A percentile compares a stretch with the other conserved stretches of the same genome.
Evolutionary conservation across 2,329 filamentous ascomycete species (phyloP).

Genomic region (Aureobasidium subglaciale): DNA sequence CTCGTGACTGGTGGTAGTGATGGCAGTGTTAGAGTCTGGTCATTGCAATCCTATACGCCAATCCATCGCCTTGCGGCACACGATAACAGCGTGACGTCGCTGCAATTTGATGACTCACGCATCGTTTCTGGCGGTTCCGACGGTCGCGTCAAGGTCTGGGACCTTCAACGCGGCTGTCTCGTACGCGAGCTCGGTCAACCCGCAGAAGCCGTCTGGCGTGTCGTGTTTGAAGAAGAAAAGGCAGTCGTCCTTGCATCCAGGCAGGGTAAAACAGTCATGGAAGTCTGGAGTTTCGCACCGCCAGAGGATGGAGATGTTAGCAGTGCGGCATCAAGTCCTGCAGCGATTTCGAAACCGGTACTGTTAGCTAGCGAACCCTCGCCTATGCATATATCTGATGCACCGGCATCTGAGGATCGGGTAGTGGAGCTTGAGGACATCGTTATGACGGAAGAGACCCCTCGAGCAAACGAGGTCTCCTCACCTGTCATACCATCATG

Average conservation of each 20-base stretch:
- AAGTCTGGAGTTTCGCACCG: constrained; percentile 50
- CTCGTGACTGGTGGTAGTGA: constrained; percentile 94
- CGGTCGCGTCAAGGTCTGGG: constrained; percentile 98
- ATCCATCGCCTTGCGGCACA: constrained; percentile 94
- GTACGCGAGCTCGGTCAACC: constrained; percentile 87
- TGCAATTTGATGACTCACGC: constrained; percentile 93
- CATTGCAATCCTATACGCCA: constrained; percentile 77
- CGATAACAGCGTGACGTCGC: constrained; percentile 94
- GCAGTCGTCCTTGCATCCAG: constrained; percentile 91
- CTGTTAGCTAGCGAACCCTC: constrained; percentile 1
- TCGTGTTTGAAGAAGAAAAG: constrained; percentile 97
- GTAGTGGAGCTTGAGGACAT: constrained; percentile 8
- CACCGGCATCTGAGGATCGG: background rate
- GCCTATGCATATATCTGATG: constrained; percentile 7
- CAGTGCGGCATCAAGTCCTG: constrained; percentile 4
- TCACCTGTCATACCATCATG: background rate
- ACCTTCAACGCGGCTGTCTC: constrained; percentile 81
- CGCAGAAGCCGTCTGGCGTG: constrained; percentile 92
- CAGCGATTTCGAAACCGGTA: background rate
- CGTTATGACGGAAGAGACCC: constrained; percentile 4
- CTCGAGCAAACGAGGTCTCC: background rate
- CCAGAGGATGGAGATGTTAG: constrained; percentile 8
- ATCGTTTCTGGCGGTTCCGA: constrained; percentile 96
- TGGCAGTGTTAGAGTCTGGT: constrained; percentile 95
- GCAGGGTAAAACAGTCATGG: constrained; percentile 86